Percentiles rank a stretch among this genome's conserved stretches.
These are phyloP conservation scores for Lignosus rhinocerotis DNA, from an alignment of 1,284 basidiomycete genomes.

Conservation along the genomic window DNA sequence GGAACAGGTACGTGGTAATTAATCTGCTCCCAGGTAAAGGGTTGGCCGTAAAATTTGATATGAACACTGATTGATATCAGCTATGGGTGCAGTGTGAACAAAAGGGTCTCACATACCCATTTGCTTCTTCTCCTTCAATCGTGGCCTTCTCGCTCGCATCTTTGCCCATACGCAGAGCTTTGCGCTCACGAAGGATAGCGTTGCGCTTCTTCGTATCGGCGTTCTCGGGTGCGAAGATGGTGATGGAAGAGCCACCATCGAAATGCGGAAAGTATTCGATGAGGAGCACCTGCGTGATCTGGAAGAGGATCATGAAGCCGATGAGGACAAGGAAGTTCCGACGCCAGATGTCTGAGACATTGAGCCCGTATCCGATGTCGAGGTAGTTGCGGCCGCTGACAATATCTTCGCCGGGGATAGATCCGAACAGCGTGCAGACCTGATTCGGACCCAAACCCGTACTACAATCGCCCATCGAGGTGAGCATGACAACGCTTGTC, in stretches of 20 bases:
- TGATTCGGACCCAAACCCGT: conserved; percentile 61
- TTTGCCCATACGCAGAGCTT: conserved; percentile 34
- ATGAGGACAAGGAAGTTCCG: conserved; percentile 58
- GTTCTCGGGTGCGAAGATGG: conserved; percentile 74
- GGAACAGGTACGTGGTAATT: conserved; percentile 78
- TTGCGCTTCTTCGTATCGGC: conserved; percentile 70
- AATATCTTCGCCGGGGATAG: conserved; percentile 46
- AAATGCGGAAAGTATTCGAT: conserved; percentile 68
- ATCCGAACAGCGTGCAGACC: conserved; percentile 66
- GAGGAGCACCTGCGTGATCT: conserved; percentile 58
- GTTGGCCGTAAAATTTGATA: conserved; percentile 41
- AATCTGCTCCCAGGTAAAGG: conserved; percentile 71
- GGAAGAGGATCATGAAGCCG: conserved; percentile 69
- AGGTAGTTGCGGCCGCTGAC: conserved; percentile 64
- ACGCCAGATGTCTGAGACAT: conserved; percentile 57
- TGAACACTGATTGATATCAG: conserved; percentile 8
- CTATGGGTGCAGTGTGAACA: background rate
- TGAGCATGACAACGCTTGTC: conserved; percentile 24
- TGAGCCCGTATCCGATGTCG: conserved; percentile 50
- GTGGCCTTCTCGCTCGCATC: conserved; percentile 28
- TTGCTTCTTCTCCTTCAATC: conserved; percentile 34
- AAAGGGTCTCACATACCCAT: conserved; percentile 20
- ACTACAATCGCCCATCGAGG: conserved; percentile 24
- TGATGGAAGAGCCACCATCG: conserved; percentile 46
- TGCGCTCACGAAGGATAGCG: conserved; percentile 55